These are phyloP conservation scores for Porphyrellus sp. DNA, from an alignment of 1,284 basidiomycete species.

Conservation along the genomic window DNA sequence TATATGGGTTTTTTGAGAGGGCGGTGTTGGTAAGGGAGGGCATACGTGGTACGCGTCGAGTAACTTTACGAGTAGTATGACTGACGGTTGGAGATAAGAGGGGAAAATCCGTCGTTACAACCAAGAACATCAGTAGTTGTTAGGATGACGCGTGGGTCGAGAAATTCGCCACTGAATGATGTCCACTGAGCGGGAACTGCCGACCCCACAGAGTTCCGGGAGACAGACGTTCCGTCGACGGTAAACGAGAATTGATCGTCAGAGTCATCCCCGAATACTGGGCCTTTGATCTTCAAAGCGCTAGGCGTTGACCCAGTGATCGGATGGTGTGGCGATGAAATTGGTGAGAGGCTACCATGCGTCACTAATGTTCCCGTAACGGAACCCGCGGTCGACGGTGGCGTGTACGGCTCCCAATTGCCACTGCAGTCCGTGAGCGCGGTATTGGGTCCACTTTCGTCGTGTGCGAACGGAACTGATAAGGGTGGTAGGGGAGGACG, in stretches of 20 bases:
- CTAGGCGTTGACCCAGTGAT: slow-evolving; percentile 5
- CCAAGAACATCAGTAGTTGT: slow-evolving; percentile 23
- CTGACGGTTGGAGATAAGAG: slow-evolving; percentile 21
- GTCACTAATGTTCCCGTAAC: slow-evolving; percentile 30
- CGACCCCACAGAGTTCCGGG: slow-evolving; percentile 16
- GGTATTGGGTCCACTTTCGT: slow-evolving; percentile 49
- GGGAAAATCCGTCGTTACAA: slow-evolving; percentile 25
- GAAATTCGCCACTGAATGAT: slow-evolving; percentile 22
- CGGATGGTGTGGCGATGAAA: slow-evolving; percentile 17
- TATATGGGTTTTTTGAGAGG: neutral
- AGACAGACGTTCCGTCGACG: slow-evolving; percentile 15
- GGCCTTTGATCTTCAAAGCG: slow-evolving; percentile 19
- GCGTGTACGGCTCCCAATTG: slow-evolving; percentile 57
- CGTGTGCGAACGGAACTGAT: slow-evolving; percentile 28
- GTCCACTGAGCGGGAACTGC: slow-evolving; percentile 24
- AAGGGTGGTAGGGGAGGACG: slow-evolving; percentile 31
- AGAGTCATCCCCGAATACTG: slow-evolving; percentile 24
- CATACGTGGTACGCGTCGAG: neutral
- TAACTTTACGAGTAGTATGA: slow-evolving; percentile 17
- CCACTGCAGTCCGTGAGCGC: slow-evolving; percentile 46
- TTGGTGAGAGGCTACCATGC: slow-evolving; percentile 28
- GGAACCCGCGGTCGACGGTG: slow-evolving; percentile 52
- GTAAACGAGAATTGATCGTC: slow-evolving; percentile 32
- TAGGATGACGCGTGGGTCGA: slow-evolving; percentile 32
- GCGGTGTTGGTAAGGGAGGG: neutral